Evolutionary conservation across 1,139 yeast species (phyloP).

Genomic region (Debaryomyces sp.): DNA sequence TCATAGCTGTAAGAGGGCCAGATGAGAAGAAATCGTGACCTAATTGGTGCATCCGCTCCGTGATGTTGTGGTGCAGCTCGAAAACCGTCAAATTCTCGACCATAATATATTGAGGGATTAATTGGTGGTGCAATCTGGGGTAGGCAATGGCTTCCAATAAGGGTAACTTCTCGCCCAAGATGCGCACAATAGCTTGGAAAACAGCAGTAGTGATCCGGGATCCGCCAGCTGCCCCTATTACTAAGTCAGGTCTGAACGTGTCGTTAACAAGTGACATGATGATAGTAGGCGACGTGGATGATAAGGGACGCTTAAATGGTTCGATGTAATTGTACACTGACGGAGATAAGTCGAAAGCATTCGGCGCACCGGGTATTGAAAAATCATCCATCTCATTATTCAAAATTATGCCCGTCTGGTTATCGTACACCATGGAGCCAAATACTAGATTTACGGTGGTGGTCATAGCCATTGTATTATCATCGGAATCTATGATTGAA

Average conservation of each 20-base stretch:
- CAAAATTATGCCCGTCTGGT: slow-evolving; percentile 75
- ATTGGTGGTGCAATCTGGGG: slow-evolving; percentile 89
- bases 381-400: slow-evolving; percentile 97
- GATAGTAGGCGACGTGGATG: slow-evolving; percentile 81
- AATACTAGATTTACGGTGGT: slow-evolving; percentile 87
- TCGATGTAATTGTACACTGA: slow-evolving; percentile 75
- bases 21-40: slow-evolving; percentile 36
- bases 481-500: slow-evolving; percentile 68
- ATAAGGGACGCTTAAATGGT: slow-evolving; percentile 80
- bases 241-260: slow-evolving; percentile 55
- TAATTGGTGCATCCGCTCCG: slow-evolving; percentile 16
- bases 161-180: slow-evolving; percentile 56
- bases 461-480: slow-evolving; percentile 82
- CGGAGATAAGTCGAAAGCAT: slow-evolving; percentile 81
- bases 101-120: slow-evolving; percentile 69
- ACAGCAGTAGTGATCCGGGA: slow-evolving; percentile 83
- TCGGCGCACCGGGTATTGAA: slow-evolving; percentile 67
- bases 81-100: slow-evolving; percentile 54
- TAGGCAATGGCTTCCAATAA: slow-evolving; percentile 70
- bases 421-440: slow-evolving; percentile 83
- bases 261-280: slow-evolving; percentile 40
- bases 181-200: slow-evolving; percentile 74
- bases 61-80: slow-evolving; percentile 22
- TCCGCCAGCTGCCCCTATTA: slow-evolving; percentile 95
- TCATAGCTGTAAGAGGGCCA: slow-evolving; percentile 49